Conservation (phyloP, 768 basidiomycete species). For the Panus rudis region DNA sequence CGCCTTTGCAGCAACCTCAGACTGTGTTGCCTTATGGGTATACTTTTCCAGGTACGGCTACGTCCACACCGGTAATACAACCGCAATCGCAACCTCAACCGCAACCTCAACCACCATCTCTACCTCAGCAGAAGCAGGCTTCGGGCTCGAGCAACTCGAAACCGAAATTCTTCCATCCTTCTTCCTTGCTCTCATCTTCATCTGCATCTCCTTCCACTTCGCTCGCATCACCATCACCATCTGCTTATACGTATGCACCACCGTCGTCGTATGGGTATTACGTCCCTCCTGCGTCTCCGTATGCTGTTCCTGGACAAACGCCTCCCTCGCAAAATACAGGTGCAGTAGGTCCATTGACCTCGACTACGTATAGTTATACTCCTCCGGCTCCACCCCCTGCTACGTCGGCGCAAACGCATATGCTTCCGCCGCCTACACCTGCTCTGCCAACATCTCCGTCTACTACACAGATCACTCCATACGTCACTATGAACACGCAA, state of each 20-base stretch:
- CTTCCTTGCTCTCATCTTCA: too few relatives aligned
- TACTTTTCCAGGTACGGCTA: neutral
- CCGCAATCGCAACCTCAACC: neutral
- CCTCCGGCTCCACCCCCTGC: neutral
- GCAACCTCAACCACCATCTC: neutral
- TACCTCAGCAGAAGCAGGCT: too few relatives aligned
- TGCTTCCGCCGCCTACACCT: neutral
- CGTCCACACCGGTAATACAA: neutral
- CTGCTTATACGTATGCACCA: neutral
- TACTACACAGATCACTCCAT: neutral
- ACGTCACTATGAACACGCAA: conserved; percentile 4
- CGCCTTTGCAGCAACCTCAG: neutral
- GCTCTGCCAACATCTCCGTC: neutral
- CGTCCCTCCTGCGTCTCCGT: too few relatives aligned
- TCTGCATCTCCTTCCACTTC: neutral
- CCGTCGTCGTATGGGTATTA: too few relatives aligned
- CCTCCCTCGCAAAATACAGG: too few relatives aligned
- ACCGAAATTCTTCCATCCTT: too few relatives aligned
- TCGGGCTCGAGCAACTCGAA: too few relatives aligned
- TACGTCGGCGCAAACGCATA: neutral
- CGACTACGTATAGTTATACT: neutral
- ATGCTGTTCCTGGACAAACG: too few relatives aligned
- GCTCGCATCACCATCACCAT: neutral
- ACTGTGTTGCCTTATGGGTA: neutral
- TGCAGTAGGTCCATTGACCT: too few relatives aligned